phyloP scores from a whole-genome alignment of 306 rosid species.

The Delonix regia region DNA sequence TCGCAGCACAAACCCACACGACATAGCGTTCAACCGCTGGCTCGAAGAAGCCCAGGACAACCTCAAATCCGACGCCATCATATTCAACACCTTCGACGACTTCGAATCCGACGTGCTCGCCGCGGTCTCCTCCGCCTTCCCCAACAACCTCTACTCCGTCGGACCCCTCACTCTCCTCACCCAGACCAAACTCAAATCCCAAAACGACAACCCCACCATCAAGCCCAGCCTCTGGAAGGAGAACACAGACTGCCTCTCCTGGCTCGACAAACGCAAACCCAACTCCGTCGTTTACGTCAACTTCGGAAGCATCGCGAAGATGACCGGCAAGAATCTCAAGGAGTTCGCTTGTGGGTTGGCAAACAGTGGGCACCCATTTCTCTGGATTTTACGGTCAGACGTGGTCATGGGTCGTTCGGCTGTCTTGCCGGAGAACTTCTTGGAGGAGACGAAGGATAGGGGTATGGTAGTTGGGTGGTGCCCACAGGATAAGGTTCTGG shows the following conservation, averaged over 20 bases:
- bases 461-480: constrained; percentile 45
- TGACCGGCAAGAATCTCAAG: constrained; percentile 35
- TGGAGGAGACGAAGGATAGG: constrained; percentile 39
- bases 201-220: constrained; percentile 5
- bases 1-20: constrained; percentile 26
- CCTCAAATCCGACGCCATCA: constrained; percentile 37
- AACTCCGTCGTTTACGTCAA: constrained; percentile 49
- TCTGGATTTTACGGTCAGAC: constrained; percentile 50
- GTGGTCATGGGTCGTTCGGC: constrained; percentile 31
- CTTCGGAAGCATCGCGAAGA: constrained; percentile 42
- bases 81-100: constrained; percentile 51
- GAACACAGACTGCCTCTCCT: constrained; percentile 36
- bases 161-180: constrained; percentile 43
- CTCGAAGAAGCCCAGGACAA: constrained; percentile 33
- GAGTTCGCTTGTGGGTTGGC: constrained; percentile 60
- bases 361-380: constrained; percentile 41
- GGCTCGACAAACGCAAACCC: constrained; percentile 41
- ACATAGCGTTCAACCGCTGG: constrained; percentile 44
- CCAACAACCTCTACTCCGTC: constrained; percentile 35
- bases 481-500: constrained; percentile 46
- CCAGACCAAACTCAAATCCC: constrained; percentile 15
- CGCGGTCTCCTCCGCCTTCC: constrained; percentile 38
- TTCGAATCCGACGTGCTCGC: constrained; percentile 41
- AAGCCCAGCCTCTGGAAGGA: constrained; percentile 46
- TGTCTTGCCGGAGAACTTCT: constrained; percentile 31